A percentile compares a stretch with the other conserved stretches of the same genome.
These are phyloP conservation scores for Kwoniella sp. DNA, from an alignment of 768 basidiomycete species.

Conservation along the genomic window DNA sequence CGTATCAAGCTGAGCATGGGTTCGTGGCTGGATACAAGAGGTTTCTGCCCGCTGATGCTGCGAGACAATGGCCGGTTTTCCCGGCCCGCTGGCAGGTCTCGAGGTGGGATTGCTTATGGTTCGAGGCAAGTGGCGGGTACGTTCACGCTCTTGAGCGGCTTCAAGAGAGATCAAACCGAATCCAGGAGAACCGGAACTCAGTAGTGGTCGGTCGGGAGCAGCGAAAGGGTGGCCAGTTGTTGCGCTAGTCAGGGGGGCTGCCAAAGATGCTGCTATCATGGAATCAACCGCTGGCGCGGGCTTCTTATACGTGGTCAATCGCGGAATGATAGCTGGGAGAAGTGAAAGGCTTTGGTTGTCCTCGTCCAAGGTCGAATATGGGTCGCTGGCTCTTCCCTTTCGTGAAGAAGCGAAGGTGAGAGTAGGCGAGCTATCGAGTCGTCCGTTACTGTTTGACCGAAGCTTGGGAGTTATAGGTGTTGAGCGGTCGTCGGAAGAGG, in stretches of 20 bases:
- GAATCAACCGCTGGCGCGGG: neutral
- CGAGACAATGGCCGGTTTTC: neutral
- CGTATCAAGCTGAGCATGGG: neutral
- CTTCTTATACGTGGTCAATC: slow-evolving; percentile 8
- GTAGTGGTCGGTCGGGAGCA: slow-evolving; percentile 27
- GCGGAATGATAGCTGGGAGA: slow-evolving; percentile 3
- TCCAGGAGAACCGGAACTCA: slow-evolving; percentile 35
- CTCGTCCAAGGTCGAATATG: neutral
- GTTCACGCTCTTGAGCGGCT: slow-evolving; percentile 36
- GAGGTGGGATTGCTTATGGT: neutral
- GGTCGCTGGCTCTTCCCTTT: neutral
- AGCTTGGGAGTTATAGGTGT: slow-evolving; percentile 17
- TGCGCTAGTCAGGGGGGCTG: neutral
- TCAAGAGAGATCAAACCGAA: slow-evolving; percentile 41
- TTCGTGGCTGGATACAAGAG: neutral
- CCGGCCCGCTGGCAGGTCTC: neutral
- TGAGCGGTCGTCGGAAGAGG: slow-evolving; percentile 7
- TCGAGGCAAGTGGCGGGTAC: neutral
- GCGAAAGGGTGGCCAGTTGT: slow-evolving; percentile 2
- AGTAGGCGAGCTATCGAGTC: slow-evolving; percentile 4
- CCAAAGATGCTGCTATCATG: neutral
- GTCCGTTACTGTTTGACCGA: neutral
- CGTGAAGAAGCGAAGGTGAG: slow-evolving; percentile 1
- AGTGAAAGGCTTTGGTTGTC: neutral
- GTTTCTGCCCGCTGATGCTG: neutral